These are phyloP conservation scores for Lentinus tigrinus DNA, from an alignment of 768 basidiomycete genomes.

Conservation along the genomic window DNA sequence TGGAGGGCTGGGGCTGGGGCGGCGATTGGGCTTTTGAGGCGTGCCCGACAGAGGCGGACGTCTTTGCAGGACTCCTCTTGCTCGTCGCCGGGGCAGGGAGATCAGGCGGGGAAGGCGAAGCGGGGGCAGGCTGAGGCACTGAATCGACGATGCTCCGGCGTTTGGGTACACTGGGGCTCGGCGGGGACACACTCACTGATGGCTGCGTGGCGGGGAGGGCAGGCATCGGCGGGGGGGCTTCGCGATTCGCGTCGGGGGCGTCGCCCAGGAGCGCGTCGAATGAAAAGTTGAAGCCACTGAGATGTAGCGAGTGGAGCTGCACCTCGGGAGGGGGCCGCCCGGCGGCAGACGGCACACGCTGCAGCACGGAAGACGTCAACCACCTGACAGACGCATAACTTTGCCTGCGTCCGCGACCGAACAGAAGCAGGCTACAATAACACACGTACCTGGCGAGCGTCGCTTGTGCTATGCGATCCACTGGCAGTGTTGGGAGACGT, in stretches of 20 bases:
- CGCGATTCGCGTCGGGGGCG: not conserved
- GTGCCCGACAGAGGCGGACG: not conserved
- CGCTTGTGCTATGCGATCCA: not conserved
- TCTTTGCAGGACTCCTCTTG: not conserved
- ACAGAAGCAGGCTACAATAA: not conserved
- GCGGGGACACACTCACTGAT: too few species aligned
- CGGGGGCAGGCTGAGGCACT: not conserved
- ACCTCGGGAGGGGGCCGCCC: not conserved
- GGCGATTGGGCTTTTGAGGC: not conserved
- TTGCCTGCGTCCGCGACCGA: not conserved
- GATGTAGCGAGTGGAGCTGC: conserved; percentile 16
- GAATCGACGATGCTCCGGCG: not conserved
- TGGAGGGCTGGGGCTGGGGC: not conserved
- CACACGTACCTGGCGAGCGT: not conserved
- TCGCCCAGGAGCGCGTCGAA: conserved; percentile 10
- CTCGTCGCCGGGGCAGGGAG: not conserved
- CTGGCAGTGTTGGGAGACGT: not conserved
- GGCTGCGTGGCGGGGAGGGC: not conserved
- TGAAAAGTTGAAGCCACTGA: conserved; percentile 17
- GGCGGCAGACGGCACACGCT: not conserved
- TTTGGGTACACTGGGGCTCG: not conserved
- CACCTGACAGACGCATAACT: not conserved
- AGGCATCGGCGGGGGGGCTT: not conserved
- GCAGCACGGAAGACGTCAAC: not conserved
- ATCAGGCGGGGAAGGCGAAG: not conserved